Base-by-base conservation (phyloP, 2,329 filamentous ascomycete species). In the Colletotrichum sp. region DNA sequence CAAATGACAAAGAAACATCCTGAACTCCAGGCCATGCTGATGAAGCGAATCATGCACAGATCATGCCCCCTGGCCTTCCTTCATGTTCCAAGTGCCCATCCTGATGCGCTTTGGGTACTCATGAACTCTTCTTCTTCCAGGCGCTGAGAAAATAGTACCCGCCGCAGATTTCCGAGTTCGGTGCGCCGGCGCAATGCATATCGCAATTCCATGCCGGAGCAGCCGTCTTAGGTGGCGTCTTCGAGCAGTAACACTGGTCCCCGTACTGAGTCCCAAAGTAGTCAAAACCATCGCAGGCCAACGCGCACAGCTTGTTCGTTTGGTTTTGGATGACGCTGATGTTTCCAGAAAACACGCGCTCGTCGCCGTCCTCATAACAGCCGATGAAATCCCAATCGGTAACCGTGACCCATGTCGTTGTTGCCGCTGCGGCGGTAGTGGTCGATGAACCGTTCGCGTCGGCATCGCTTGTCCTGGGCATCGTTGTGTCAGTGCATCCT, bases 171-270 rank as follows among this genome's bases (percentile, higher is more conserved):
- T 75, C 72, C 8, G 72, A 75, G 13, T 65, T 72, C 15, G 36
- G 36, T n/a, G 72, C 61, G 16, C 68, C 72, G 15, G 32, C 70
- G 55, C 72, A 72, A 30, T 72, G 68, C 72, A 67, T 72, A 8
- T 75, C 24, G 61, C 72, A 75, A n/a, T 67, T 75, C 72, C 72
- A 75, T 6, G 24, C 21, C 28, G 67, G 72, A 26, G 67, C 61
- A 5, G 6, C 52, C 6, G 68, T 67, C 52, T 36, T 24, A 4
- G 72, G 61, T 12, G 68, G 34, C 13, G 68, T 75, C n/a, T 48
- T 52, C 3, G 61, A 75, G 38, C 52, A 71, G 28, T 67, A 75
- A 16, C 72, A 72, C n/a, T 67, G 67, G 18, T 75, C 61, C 21
- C 67, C 36, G 24, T 52, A 67, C 36, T 75, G 48, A 30, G 72